Conservation (phyloP, 331 rosid species). For the Rosa hybrid region DNA sequence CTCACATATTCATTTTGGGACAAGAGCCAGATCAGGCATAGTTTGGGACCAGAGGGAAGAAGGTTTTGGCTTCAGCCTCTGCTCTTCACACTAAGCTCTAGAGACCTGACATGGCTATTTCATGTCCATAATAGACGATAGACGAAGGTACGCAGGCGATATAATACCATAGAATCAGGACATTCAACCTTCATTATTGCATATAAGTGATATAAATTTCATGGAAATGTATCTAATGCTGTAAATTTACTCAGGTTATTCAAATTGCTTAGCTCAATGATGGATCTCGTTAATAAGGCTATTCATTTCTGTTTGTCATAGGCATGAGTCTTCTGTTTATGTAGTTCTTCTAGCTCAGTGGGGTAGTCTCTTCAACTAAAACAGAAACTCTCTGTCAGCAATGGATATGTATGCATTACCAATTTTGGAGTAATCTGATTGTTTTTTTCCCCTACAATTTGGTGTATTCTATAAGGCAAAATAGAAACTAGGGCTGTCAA, state of each 20-base stretch:
- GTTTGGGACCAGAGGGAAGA: constrained; percentile 82
- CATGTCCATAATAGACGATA: constrained; percentile 59
- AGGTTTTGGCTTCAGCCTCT: constrained; percentile 93
- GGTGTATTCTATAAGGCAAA: neutral
- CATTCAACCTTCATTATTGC: constrained; percentile 39
- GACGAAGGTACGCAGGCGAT: constrained; percentile 41
- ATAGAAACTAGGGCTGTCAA: too few species aligned
- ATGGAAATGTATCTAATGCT: constrained; percentile 27
- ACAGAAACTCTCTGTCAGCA: neutral
- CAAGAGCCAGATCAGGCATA: constrained; percentile 26
- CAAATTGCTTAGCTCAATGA: constrained; percentile 14
- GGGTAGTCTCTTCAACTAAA: neutral
- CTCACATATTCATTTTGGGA: constrained; percentile 44
- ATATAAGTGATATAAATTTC: constrained; percentile 26
- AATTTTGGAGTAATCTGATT: neutral
- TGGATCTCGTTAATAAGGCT: constrained; percentile 4
- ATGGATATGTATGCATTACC: neutral
- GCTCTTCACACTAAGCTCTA: constrained; percentile 41
- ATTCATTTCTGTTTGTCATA: neutral
- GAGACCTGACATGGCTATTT: constrained; percentile 29
- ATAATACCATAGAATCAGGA: constrained; percentile 40
- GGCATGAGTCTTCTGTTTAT: neutral
- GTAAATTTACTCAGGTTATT: constrained; percentile 29
- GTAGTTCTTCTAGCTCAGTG: neutral
- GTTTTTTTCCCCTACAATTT: neutral